A percentile compares a stretch with the other conserved stretches of the same genome.
phyloP scores from a whole-genome alignment of 148 eudicot genomes.

The Heliamphora exappendiculata region DNA sequence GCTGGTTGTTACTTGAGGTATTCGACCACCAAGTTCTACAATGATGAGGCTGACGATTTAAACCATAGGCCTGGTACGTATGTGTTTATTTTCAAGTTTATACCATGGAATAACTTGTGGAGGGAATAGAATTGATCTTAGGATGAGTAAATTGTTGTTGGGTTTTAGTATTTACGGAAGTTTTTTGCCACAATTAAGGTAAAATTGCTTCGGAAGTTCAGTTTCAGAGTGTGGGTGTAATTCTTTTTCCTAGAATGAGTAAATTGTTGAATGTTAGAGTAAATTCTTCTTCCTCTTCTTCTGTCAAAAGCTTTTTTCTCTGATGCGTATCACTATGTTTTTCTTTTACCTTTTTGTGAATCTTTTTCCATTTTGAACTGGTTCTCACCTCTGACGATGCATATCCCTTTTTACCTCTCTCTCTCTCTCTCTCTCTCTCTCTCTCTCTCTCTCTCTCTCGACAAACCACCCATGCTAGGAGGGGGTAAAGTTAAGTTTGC shows the following conservation, averaged over 20 bases:
- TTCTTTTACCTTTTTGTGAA: not conserved
- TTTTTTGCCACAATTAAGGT: not conserved
- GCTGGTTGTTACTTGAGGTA: conserved; percentile 54
- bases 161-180: too few species aligned
- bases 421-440: not conserved
- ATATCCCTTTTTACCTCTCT: too few species aligned
- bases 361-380: not conserved
- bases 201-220: not conserved
- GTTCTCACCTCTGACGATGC: too few species aligned
- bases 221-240: not conserved
- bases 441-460: not conserved
- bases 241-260: too few species aligned
- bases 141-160: not conserved
- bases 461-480: too few species aligned
- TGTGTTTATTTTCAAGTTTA: not conserved
- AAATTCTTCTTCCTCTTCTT: too few species aligned
- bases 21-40: conserved; percentile 35
- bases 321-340: not conserved
- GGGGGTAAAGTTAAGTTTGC: too few species aligned
- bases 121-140: not conserved
- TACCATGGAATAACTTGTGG: not conserved
- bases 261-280: too few species aligned
- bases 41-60: conserved; percentile 7
- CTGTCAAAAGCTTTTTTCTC: not conserved
- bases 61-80: conserved; percentile 29